Conservation (phyloP, 768 basidiomycete species). For the Amylocystis lapponica region DNA sequence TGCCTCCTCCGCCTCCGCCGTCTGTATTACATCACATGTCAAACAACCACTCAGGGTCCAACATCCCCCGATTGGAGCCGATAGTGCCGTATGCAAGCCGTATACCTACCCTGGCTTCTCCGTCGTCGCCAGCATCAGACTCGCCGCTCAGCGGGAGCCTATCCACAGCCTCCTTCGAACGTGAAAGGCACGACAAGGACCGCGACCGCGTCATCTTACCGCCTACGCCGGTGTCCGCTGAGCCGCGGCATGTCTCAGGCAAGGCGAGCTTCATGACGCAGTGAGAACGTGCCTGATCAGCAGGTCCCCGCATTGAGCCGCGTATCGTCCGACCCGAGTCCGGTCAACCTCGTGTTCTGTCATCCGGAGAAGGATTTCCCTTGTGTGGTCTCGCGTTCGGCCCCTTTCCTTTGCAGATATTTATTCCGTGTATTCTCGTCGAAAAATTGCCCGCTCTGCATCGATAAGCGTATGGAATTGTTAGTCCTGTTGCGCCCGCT, state of each 20-base stretch:
- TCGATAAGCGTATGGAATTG: neutral
- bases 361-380: neutral
- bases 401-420: slow-evolving; percentile 3
- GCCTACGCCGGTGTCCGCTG: slow-evolving; percentile 37
- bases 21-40: slow-evolving; percentile 8
- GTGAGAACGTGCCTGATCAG: neutral
- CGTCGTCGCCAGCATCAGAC: slow-evolving; percentile 34
- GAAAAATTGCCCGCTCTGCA: neutral
- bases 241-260: slow-evolving; percentile 25
- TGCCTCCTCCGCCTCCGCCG: slow-evolving; percentile 15
- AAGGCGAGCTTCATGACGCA: slow-evolving; percentile 4
- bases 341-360: too few relatives aligned
- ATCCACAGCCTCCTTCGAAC: slow-evolving; percentile 41
- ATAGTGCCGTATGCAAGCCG: slow-evolving; percentile 8
- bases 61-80: slow-evolving; percentile 17
- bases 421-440: neutral
- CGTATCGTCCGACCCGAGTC: too few relatives aligned
- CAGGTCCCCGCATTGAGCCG: neutral
- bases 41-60: slow-evolving; percentile 7
- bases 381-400: neutral
- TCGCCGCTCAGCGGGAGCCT: slow-evolving; percentile 25
- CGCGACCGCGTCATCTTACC: slow-evolving; percentile 41
- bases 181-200: slow-evolving; percentile 32
- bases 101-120: slow-evolving; percentile 20
- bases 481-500: neutral